phyloP scores from a whole-genome alignment of 192 early-diverging fungal species.

The Rhizophagus clarus region DNA sequence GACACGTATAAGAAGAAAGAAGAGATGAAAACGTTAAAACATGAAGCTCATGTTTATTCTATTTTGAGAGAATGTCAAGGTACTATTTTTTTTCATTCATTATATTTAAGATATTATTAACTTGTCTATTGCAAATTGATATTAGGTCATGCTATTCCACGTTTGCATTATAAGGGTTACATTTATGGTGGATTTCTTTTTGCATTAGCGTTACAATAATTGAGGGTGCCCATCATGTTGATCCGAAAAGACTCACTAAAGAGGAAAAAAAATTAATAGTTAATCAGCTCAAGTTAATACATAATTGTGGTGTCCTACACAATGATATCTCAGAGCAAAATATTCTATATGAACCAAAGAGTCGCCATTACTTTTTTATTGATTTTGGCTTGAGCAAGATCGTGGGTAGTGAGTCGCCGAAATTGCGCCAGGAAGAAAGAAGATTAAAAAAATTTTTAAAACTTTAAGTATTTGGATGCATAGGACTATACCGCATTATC shows the following conservation, averaged over 20 bases:
- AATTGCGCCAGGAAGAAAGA: conserved; percentile 14
- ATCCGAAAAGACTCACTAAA: background rate
- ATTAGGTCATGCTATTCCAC: conserved; percentile 5
- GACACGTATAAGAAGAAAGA: background rate
- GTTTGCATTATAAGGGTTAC: conserved; percentile 6
- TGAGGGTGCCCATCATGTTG: conserved; percentile 1
- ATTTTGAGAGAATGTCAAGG: too few relatives aligned
- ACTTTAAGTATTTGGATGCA: background rate
- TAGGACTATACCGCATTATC: too few relatives aligned
- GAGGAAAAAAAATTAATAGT: too few relatives aligned
- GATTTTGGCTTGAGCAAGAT: background rate
- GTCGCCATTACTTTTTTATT: conserved; percentile 23
- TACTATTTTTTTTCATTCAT: conserved; percentile 8
- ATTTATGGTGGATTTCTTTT: background rate
- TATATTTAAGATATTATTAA: conserved; percentile 10
- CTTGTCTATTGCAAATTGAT: conserved; percentile 22
- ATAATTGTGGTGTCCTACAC: too few relatives aligned
- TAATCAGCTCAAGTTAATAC: too few relatives aligned
- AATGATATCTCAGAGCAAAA: too few relatives aligned
- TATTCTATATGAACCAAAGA: conserved; percentile 9
- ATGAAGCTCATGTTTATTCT: conserved; percentile 10
- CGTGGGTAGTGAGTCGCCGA: background rate
- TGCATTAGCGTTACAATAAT: too few relatives aligned
- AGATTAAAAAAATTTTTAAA: conserved; percentile 11
- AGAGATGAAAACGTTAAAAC: conserved; percentile 8